phyloP scores from a whole-genome alignment of 1,284 basidiomycete genomes.

The Pisolithus thermaeus region DNA sequence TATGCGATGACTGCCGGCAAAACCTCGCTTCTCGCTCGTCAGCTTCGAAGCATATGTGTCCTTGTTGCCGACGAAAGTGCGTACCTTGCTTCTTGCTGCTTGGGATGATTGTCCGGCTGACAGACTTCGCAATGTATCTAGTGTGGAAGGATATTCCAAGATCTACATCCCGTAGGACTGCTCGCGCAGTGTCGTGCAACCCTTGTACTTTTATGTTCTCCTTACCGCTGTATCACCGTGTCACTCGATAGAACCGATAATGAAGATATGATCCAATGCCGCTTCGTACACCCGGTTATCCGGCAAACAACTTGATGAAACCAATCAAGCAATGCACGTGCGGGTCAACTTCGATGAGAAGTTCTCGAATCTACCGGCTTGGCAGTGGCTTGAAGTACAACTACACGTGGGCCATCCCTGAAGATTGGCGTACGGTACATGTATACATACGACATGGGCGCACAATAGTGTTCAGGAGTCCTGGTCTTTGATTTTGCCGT shows the following conservation, averaged over 20 bases:
- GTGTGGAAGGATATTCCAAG: conserved; percentile 69
- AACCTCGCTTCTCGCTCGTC: conserved; percentile 58
- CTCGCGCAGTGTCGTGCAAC: background rate
- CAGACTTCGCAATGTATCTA: conserved; percentile 21
- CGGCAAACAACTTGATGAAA: too few relatives aligned
- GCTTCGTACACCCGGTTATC: too few relatives aligned
- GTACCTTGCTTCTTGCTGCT: conserved; percentile 19
- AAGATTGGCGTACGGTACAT: too few relatives aligned
- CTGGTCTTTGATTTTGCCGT: too few relatives aligned
- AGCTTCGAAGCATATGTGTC: conserved; percentile 64
- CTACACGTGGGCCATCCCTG: too few relatives aligned
- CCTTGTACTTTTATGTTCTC: background rate
- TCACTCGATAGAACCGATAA: background rate
- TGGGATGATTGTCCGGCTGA: background rate
- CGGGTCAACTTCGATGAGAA: too few relatives aligned
- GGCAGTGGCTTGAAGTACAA: too few relatives aligned
- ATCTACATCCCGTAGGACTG: conserved; percentile 52
- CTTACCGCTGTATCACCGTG: background rate
- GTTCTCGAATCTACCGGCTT: too few relatives aligned
- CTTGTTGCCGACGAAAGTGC: conserved; percentile 65
- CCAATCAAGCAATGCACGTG: too few relatives aligned
- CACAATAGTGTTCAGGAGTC: too few relatives aligned
- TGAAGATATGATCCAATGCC: background rate
- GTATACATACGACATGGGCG: too few relatives aligned
- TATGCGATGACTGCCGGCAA: conserved; percentile 69